Conservation (phyloP, 257 asterid genomes). For the Ilex aquifolium region DNA sequence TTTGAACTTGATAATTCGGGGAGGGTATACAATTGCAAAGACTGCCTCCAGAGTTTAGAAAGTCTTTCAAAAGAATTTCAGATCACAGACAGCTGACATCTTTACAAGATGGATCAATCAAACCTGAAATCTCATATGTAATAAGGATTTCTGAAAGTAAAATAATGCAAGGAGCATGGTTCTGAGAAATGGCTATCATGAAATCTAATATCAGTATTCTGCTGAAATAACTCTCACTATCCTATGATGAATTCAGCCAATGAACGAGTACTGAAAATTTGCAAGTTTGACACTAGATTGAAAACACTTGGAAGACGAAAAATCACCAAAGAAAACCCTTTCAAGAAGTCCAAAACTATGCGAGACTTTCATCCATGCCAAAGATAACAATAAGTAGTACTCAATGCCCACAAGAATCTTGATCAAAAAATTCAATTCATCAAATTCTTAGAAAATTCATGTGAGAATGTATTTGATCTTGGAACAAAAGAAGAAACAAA, state of each 20-base stretch:
- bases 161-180: not conserved
- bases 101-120: too few species aligned
- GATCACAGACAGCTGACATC: too few species aligned
- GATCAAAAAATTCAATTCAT: constrained; percentile 6
- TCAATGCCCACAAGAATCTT: constrained; percentile 2
- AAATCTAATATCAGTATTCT: not conserved
- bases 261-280: not conserved
- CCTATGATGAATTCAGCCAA: not conserved
- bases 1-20: too few species aligned
- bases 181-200: not conserved
- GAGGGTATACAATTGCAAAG: too few species aligned
- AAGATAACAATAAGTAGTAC: not conserved
- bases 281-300: not conserved
- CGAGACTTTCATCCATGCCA: not conserved
- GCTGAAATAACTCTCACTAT: not conserved
- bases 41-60: too few species aligned
- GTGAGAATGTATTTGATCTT: constrained; percentile 1
- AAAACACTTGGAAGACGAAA: too few species aligned
- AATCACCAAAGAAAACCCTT: not conserved
- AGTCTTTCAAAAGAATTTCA: too few species aligned
- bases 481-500: constrained; percentile 19
- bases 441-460: constrained; percentile 8
- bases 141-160: not conserved
- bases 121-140: too few species aligned
- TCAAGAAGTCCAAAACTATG: not conserved